These are phyloP conservation scores for Aegilops speltoides DNA, from an alignment of 176 grass and related monocot species.

Conservation along the genomic window DNA sequence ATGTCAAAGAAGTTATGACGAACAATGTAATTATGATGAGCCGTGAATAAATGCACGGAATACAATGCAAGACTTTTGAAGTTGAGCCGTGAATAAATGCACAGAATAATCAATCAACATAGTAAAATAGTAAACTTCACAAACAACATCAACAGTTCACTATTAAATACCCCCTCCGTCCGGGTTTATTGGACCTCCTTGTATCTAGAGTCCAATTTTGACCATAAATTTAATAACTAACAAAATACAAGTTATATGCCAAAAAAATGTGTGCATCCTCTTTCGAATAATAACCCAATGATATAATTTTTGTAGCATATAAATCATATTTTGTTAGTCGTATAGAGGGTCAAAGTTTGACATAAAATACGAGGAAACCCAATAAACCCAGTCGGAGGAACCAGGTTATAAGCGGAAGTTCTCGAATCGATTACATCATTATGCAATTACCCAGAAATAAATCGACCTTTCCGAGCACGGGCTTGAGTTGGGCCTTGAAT, in stretches of 20 bases:
- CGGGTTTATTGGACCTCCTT: too few relatives aligned
- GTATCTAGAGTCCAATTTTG: too few relatives aligned
- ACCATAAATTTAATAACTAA: too few relatives aligned
- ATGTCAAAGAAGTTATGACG: neutral
- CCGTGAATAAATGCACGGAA: neutral
- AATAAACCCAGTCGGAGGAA: too few relatives aligned
- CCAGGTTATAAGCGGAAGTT: neutral
- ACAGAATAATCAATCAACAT: conserved; percentile 13
- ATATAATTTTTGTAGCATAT: too few relatives aligned
- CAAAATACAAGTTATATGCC: too few relatives aligned
- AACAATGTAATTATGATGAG: neutral
- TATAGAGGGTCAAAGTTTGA: too few relatives aligned
- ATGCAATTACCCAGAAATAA: conserved; percentile 95
- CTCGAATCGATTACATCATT: conserved; percentile 7
- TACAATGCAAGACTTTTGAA: conserved; percentile 15
- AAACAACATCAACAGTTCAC: neutral
- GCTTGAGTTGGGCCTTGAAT: conserved; percentile 90
- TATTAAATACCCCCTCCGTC: neutral
- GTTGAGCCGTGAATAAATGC: neutral
- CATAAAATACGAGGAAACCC: too few relatives aligned
- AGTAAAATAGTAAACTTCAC: conserved; percentile 4
- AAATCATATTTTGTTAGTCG: too few relatives aligned
- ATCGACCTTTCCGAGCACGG: conserved; percentile 89
- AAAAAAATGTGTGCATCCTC: too few relatives aligned
- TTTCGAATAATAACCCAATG: too few relatives aligned